Conservation (phyloP, 2,329 filamentous ascomycete genomes). For the Hymenoscyphus albidus region DNA sequence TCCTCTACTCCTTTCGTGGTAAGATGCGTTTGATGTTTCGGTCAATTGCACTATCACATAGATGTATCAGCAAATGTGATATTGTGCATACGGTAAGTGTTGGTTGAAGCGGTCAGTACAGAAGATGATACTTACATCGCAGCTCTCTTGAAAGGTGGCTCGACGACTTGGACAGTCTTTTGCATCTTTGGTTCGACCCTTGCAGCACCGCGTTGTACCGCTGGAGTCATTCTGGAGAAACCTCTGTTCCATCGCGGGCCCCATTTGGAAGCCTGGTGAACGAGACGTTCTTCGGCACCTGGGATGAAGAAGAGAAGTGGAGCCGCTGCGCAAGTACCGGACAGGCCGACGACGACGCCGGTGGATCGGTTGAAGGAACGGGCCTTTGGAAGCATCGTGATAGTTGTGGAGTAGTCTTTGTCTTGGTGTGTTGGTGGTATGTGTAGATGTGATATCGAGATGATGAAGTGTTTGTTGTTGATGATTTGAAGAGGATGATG, state of each 20-base stretch:
- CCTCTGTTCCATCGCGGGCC: conserved; percentile 25
- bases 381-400: conserved; percentile 15
- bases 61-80: neutral
- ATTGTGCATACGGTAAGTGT: neutral
- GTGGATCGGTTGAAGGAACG: conserved; percentile 12
- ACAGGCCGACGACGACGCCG: conserved; percentile 19
- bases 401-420: neutral
- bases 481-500: neutral
- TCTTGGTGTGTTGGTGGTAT: conserved; percentile 1
- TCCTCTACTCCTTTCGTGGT: neutral
- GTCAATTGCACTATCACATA: conserved; percentile 17
- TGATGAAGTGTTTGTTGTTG: conserved; percentile 1
- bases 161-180: conserved; percentile 20
- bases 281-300: conserved; percentile 24
- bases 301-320: conserved; percentile 27
- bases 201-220: conserved; percentile 14
- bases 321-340: conserved; percentile 17
- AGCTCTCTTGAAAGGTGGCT: conserved; percentile 26
- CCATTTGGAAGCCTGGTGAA: conserved; percentile 25
- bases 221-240: conserved; percentile 15
- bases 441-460: neutral
- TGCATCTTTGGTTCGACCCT: conserved; percentile 21
- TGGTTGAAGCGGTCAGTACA: neutral
- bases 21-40: conserved; percentile 22
- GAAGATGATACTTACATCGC: conserved; percentile 20